Base-by-base conservation (phyloP, 2,329 filamentous ascomycete genomes). In the Xylariales sp. region DNA sequence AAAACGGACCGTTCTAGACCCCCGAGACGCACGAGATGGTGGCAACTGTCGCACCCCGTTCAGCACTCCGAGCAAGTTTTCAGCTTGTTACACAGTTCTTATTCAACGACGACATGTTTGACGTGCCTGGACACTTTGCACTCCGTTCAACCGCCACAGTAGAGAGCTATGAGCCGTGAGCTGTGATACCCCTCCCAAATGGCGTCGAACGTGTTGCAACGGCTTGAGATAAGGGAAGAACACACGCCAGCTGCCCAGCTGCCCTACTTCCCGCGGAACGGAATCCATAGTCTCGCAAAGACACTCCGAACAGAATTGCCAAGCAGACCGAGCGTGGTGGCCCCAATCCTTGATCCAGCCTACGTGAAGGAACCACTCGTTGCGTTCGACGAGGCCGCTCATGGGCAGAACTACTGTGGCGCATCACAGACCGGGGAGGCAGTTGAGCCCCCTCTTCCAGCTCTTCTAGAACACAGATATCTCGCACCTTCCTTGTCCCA, bases 401-500 rank as follows among this genome's bases (percentile, higher is more conserved):
- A 24, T 16, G 11, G 10, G 14, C 35, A 19, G 16, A 29, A 25
- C 31, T 33, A 25, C 25, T 25, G 4, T n/a, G 42, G 24, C 12
- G 14, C 14, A 11, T 32, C 18, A 29, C 9, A 20, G 20, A 22
- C 18, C n/a, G 31, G 20, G 9, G 41, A 12, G 16, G 19, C 27
- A 11, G 25, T 22, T 15, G 2, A 11, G 14, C 21, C 36, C 12
- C 20, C 18, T 7, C 14, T 22, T 4, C 42, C 38, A 3, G 19
- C 31, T 2, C 10, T 22, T 19, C 22, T 21, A 5, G 19, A 27
- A 4, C 19, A 37, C 14, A 14, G 37, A 9, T 44, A 44, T 19
- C 38, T 44, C 14, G 28, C 15, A 12, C 42, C 42, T 3, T 24
- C 19, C 10, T 22, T 44, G 19, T 31, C 37, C 11, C 18, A 25